Evolutionary conservation across 345 rosid species (phyloP), one percentile per base, ranked within the genome.

Genomic region (Euphorbia lathyris): DNA sequence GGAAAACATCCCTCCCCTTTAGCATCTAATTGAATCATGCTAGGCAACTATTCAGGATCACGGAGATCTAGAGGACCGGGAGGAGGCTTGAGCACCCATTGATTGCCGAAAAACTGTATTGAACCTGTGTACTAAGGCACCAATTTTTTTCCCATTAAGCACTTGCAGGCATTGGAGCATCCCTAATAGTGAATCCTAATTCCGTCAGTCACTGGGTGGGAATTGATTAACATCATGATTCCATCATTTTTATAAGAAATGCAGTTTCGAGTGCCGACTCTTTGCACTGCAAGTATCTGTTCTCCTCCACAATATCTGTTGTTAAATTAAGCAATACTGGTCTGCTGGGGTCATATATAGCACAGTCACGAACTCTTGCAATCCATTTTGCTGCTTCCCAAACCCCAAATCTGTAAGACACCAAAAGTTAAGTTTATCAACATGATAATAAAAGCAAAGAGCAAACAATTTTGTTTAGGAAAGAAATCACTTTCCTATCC

Each of bases 351-450:
- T 90, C 86, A 55, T 85, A 81, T 48, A 88, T 86, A 23, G 98
- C 63, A 62, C 34, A 73, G 58, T 92, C 96, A 14, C 99, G 93
- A 27, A 85, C 98, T 77, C 86, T 76, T 45, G 97, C 92, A 30
- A 81, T 83, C 97, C 97, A 94, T 78, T 94, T 92, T 19, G 92
- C 96, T 8, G 97, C 89, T 81, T 95, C 99, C 97, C 98, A 95
- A 9, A 86, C 92, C 63, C 99, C 98, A 80, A 92, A 92, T 69
- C 97, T 91, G 67, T 38, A 74, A 51, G 20, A 67, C 6, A 23
- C 16, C 27, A 52, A 45, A 43, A 10, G 67, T 48, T 51, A 48
- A 25, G 13, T 23, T 30, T 45, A 50, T 58, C 10, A 73, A 22
- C 65, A 48, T 57, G 19, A 29, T 43, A 25, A 45, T 12, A 45